Evolutionary conservation across 306 rosid species (phyloP), one percentile per base, ranked within the genome.

Genomic region (Herpetospermum pedunculosum): DNA sequence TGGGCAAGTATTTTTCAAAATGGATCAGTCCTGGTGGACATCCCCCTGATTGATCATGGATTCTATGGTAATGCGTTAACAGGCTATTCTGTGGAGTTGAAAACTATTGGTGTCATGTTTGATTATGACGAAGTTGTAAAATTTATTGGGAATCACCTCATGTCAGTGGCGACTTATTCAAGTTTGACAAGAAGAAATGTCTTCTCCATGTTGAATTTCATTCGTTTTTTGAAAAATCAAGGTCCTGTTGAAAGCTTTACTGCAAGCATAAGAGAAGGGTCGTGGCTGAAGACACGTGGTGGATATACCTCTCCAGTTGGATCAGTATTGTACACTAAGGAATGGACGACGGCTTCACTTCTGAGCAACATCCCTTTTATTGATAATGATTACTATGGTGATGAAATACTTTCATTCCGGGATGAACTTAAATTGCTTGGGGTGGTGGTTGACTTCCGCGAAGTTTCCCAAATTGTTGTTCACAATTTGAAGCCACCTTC

Each of bases 281-380:
- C 55, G 19, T 87, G 96, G 96, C 77, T 90, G 2, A 80, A 59
- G 87, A 92, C 98, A 6, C 72, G 72, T 11, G 19, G 19, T 5
- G 96, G 92, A 53, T 76, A 77, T 65, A 87, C 78, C 78, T 83
- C 91, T 50, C 96, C 98, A 2, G 76, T 47, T 12, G 87, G 81
- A 49, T 80, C 96, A 4, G 96, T 92, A 28, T 75, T 88, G 83
- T 75, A 54, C 53, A 82, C 79, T 64, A 13, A 79, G 4, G 81
- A 70, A 35, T 92, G 96, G 98, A 28, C 0, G 64, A 72, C 79
- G 77, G 96, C 92, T 0, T 80, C 84, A 1, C 80, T 81, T 79
- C 71, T 92, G 10, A 81, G 96, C 72, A 71, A 77, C 18, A 80
- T 92, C 77, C 98, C 98, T 30, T 90, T 85, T 78, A 79, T 90